phyloP scores from a whole-genome alignment of 768 basidiomycete genomes.

The Rhodotorula graminis region DNA sequence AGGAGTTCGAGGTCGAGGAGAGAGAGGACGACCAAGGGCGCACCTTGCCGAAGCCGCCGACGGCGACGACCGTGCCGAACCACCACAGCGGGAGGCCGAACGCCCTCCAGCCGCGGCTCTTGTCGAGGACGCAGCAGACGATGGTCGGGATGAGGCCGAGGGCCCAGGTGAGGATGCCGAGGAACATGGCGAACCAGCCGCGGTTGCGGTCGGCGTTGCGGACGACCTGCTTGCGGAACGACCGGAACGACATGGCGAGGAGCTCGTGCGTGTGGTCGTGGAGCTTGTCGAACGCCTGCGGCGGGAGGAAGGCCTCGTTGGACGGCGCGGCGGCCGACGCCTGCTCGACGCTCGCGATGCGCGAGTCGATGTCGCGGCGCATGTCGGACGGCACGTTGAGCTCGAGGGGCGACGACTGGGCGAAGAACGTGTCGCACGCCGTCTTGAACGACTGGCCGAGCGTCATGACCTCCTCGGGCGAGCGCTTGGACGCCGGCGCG shows the following conservation, averaged over 20 bases:
- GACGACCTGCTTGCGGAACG: constrained; percentile 26
- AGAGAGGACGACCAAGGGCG: not conserved
- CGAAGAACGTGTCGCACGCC: constrained; percentile 30
- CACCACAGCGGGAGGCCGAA: constrained; percentile 32
- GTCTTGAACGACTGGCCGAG: constrained; percentile 27
- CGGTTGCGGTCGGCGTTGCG: constrained; percentile 36
- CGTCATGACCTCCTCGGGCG: constrained; percentile 12
- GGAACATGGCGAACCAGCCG: constrained; percentile 32
- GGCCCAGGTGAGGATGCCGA: constrained; percentile 21
- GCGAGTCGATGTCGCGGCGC: constrained; percentile 25
- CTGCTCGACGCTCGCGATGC: constrained; percentile 1
- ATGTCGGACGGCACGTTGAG: constrained; percentile 36
- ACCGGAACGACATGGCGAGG: constrained; percentile 30
- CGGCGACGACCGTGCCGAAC: constrained; percentile 14
- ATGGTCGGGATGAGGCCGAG: constrained; percentile 33
- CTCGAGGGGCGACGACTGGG: constrained; percentile 24
- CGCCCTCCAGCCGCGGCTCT: constrained; percentile 23
- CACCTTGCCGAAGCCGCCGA: constrained; percentile 15
- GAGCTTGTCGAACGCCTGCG: constrained; percentile 24
- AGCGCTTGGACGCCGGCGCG: not conserved
- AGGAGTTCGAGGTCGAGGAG: not conserved
- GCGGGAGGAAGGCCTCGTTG: constrained; percentile 26
- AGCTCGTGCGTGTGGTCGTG: constrained; percentile 20
- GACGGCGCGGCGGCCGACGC: constrained; percentile 2
- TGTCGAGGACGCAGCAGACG: constrained; percentile 28